A percentile compares a stretch with the other conserved stretches of the same genome.
phyloP scores from a whole-genome alignment of 148 eudicot species.

The Camellia japonica region DNA sequence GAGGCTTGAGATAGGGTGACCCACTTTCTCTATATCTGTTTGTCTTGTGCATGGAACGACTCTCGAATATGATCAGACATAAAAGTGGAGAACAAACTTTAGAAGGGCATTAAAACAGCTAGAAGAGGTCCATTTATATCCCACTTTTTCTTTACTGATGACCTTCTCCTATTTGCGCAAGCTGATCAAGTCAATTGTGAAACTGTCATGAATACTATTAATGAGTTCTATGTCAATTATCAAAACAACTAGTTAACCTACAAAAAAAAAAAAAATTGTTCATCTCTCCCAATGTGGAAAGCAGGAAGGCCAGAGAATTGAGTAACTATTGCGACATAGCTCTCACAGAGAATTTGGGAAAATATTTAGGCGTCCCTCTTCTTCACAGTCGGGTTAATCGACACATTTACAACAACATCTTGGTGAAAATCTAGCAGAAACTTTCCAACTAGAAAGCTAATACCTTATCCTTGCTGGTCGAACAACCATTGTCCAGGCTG shows the following conservation, averaged over 20 bases:
- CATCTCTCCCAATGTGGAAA: not conserved
- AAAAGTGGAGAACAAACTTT: not conserved
- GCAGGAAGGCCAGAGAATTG: not conserved
- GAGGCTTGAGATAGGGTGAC: not conserved
- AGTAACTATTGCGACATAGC: not conserved
- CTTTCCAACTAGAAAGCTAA: too few species aligned
- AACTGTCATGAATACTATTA: not conserved
- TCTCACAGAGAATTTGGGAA: not conserved
- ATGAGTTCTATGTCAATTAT: not conserved
- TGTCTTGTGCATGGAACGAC: not conserved
- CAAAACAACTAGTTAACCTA: not conserved
- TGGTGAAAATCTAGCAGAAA: not conserved
- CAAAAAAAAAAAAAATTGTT: not conserved
- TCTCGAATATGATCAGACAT: not conserved
- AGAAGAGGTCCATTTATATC: not conserved
- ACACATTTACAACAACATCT: not conserved
- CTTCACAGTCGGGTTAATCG: not conserved
- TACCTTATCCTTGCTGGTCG: too few species aligned
- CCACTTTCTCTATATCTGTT: constrained; percentile 6
- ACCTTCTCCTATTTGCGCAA: not conserved
- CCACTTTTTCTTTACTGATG: constrained; percentile 3
- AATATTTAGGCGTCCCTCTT: not conserved
- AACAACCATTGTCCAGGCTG: too few species aligned
- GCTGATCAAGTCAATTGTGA: not conserved
- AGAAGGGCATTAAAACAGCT: not conserved